Evolutionary conservation across 257 asterid species (phyloP).

Genomic region (Lycium barbarum): DNA sequence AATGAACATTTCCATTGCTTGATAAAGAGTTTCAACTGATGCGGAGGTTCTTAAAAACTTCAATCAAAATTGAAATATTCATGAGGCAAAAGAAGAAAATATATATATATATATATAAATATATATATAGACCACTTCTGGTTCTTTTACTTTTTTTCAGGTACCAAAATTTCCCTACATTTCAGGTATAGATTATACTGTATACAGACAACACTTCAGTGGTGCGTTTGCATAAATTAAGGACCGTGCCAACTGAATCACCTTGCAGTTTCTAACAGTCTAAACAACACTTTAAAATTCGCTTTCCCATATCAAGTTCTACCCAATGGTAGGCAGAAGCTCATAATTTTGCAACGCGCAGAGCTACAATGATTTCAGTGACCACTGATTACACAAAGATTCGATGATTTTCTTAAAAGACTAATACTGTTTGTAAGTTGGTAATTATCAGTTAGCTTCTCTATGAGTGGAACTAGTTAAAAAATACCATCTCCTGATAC

Average conservation of each 20-base stretch:
- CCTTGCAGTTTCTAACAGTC: not conserved
- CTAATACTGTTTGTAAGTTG: not conserved
- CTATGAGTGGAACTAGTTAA: not conserved
- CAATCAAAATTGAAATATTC: too few species aligned
- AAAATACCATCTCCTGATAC: not conserved
- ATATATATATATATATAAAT: too few species aligned
- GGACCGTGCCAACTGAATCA: not conserved
- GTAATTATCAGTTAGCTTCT: not conserved
- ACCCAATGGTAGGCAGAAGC: not conserved
- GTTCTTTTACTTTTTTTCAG: not conserved
- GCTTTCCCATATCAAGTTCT: not conserved
- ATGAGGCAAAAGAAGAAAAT: not conserved
- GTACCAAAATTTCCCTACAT: not conserved
- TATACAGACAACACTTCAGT: not conserved
- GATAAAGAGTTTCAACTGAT: too few species aligned
- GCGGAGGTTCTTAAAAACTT: too few species aligned
- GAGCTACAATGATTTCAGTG: not conserved
- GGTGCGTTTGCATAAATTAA: not conserved
- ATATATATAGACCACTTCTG: not conserved
- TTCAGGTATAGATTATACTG: not conserved
- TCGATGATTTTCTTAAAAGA: slow-evolving; percentile 11
- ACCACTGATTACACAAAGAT: not conserved
- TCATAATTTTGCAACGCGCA: slow-evolving; percentile 6
- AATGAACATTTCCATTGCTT: not conserved
- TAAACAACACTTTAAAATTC: not conserved